Base-by-base conservation (phyloP, 139 green algal species). In the Chloropicon primus region DNA sequence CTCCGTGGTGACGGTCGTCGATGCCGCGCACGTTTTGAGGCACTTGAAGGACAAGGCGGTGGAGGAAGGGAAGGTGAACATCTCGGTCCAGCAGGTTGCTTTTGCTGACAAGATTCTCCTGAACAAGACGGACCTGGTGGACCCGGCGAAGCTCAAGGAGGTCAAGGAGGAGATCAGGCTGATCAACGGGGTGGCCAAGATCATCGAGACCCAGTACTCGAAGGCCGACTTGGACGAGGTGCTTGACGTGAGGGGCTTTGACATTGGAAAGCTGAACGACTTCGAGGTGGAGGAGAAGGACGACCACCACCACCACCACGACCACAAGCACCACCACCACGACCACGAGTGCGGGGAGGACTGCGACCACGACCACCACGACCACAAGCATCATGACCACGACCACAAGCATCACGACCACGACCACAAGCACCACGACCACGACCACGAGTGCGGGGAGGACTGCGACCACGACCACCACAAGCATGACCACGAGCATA, bases 1-100 rank as follows among this genome's bases (percentile, higher is more conserved):
- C 81, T 82, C 80, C 22, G 88, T 97, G n/a, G 86, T 97, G 54
- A 92, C 90, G 1, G 92, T 97, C 10, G 92, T 94, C 62, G 93
- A 97, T 77, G 89, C 82, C 1, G 75, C 82, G 26, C 89, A 95
- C 85, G 84, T 94, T 1, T 25, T 54, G 27, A 80, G 79, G 17
- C 90, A 96, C 82, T 83, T 96, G 72, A 28, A 85, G 72, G 71
- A 81, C 25, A 28, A 80, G 22, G 22, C 53, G 27, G 54, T 81
- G 2, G 84, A 77, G 71, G n/a, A n/a, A n/a, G 72, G 72, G 21
- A 23, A 78, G 2, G 73, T 85, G 21, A 54, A 76, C 26, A 17
- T n/a, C 10, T 62, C 41, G 10, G 41, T 62, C 10, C 41, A 62
- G 41, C 41, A 62, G 41, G 17, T 62, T 17, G 41, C 41, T 71